Evolutionary conservation across 176 grass and related monocot species (phyloP).

Genomic region (Urochloa ruziziensis): DNA sequence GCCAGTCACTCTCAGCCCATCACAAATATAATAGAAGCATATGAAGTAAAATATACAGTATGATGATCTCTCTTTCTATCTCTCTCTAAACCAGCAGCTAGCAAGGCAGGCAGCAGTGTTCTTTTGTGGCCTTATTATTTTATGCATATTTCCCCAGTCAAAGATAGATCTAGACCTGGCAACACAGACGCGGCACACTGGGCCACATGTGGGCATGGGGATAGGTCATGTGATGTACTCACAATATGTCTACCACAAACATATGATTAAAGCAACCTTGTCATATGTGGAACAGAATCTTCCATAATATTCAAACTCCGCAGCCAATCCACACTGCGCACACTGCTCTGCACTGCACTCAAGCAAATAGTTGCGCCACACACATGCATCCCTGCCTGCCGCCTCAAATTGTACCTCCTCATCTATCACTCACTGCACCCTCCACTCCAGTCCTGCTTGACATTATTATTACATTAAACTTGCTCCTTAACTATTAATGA

Average conservation of each 20-base stretch:
- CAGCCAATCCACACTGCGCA: constrained; percentile 43
- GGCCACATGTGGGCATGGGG: constrained; percentile 78
- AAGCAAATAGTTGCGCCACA: constrained; percentile 19
- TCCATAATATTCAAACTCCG: constrained; percentile 77
- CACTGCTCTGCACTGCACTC: constrained; percentile 1
- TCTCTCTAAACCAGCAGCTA: not conserved
- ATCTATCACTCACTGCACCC: no score
- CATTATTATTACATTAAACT: no score
- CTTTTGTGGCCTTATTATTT: constrained; percentile 37
- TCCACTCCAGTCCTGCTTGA: no score
- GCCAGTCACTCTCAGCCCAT: not conserved
- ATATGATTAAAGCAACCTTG: constrained; percentile 58
- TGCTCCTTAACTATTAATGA: not conserved
- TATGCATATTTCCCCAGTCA: constrained; percentile 57
- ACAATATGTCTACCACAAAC: constrained; percentile 65
- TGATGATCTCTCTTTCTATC: constrained; percentile 6
- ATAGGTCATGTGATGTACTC: constrained; percentile 83
- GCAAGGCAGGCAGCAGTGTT: constrained; percentile 15
- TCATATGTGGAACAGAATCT: constrained; percentile 92
- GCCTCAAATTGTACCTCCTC: not conserved
- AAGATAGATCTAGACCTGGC: constrained; percentile 89
- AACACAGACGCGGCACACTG: constrained; percentile 53
- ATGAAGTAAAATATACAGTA: not conserved
- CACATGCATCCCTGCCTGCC: not conserved
- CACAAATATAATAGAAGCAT: not conserved